Evolutionary conservation across 352 stramenopile genomes (phyloP).

Genomic region (Plasmopara halstedii): DNA sequence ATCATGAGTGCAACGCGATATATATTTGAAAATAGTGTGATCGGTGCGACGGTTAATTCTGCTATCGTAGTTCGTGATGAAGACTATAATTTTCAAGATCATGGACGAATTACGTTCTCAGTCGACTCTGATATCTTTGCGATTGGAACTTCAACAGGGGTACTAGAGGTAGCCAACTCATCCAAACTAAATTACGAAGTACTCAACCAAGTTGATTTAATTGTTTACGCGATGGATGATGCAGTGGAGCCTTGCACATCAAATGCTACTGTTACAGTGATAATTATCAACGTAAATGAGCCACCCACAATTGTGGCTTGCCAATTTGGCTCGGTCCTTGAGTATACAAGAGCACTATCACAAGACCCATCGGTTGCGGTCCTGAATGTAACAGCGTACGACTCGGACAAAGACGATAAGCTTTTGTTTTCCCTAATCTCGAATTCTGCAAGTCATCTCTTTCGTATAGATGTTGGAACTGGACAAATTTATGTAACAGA

Average conservation of each 20-base stretch:
- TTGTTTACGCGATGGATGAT: slow-evolving; percentile 18
- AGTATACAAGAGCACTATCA: slow-evolving; percentile 24
- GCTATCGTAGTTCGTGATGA: slow-evolving; percentile 16
- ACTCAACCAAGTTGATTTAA: slow-evolving; percentile 1
- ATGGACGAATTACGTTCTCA: slow-evolving; percentile 9
- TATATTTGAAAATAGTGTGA: slow-evolving; percentile 35
- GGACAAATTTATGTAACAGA: slow-evolving; percentile 33
- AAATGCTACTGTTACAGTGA: slow-evolving; percentile 7
- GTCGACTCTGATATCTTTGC: slow-evolving; percentile 13
- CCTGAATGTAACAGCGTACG: slow-evolving; percentile 12
- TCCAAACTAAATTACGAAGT: slow-evolving; percentile 13
- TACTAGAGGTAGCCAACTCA: slow-evolving; percentile 6
- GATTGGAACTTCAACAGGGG: slow-evolving; percentile 8
- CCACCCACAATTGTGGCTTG: slow-evolving; percentile 21
- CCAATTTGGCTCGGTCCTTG: slow-evolving; percentile 22
- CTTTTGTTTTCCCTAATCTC: slow-evolving; percentile 6
- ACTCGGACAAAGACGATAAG: slow-evolving; percentile 12
- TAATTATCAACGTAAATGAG: slow-evolving; percentile 41
- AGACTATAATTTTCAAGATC: slow-evolving; percentile 7
- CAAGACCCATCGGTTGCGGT: slow-evolving; percentile 20
- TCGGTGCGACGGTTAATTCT: slow-evolving; percentile 18
- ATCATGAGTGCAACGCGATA: slow-evolving; percentile 20
- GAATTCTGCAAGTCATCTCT: slow-evolving; percentile 22
- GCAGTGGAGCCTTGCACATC: slow-evolving; percentile 11
- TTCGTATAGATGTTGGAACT: slow-evolving; percentile 32